Evolutionary conservation across 1,284 basidiomycete species (phyloP).

Genomic region (Ceratobasidium sp.): DNA sequence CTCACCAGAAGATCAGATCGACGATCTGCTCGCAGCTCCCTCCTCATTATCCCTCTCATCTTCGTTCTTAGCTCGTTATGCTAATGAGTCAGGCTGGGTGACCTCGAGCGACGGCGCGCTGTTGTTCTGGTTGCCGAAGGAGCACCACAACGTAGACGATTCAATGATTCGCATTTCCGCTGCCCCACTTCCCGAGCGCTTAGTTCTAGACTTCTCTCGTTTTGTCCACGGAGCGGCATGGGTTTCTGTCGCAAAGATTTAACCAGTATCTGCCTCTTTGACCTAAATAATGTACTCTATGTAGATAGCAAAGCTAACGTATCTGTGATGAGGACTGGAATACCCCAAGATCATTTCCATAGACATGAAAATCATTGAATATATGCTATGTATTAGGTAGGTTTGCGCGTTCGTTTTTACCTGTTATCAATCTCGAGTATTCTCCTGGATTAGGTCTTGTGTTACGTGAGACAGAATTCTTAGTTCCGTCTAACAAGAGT

Average conservation of each 20-base stretch:
- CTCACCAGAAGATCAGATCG: background rate
- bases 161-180: background rate
- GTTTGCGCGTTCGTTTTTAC: no score
- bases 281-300: no score
- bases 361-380: no score
- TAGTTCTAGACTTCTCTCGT: constrained; percentile 5
- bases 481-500: no score
- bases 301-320: no score
- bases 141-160: background rate
- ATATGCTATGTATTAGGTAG: no score
- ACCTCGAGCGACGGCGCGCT: background rate
- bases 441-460: no score
- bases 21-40: background rate
- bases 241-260: background rate
- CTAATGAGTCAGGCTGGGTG: background rate
- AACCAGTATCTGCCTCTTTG: no score
- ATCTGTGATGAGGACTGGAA: no score
- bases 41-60: background rate
- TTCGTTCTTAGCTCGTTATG: background rate
- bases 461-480: no score
- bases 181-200: background rate
- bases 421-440: no score
- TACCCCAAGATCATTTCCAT: no score
- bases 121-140: background rate
- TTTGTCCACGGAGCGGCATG: constrained; percentile 15